A percentile compares a stretch with the other conserved stretches of the same genome.
phyloP scores from a whole-genome alignment of 2,329 filamentous ascomycete genomes.

The Dothiorella sarmentorum region DNA sequence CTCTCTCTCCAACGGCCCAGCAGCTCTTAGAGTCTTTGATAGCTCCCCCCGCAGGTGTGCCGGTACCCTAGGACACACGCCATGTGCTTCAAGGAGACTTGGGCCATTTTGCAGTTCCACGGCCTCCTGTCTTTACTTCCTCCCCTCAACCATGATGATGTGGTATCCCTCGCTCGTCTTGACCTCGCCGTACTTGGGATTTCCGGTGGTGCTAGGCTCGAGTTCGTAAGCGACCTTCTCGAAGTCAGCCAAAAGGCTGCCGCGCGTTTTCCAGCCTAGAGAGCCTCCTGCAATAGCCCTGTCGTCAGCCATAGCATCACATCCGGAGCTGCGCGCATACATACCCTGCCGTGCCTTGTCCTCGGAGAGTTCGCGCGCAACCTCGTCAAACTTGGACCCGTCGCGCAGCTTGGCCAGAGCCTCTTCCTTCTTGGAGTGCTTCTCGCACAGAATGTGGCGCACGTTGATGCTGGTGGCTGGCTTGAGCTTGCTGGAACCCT shows the following conservation, averaged over 20 bases:
- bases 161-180: slow-evolving; percentile 78
- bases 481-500: slow-evolving; percentile 52
- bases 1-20: too few relatives aligned
- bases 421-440: slow-evolving; percentile 74
- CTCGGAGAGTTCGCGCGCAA: slow-evolving; percentile 69
- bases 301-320: not conserved
- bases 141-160: slow-evolving; percentile 72
- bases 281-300: slow-evolving; percentile 54
- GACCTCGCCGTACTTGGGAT: slow-evolving; percentile 64
- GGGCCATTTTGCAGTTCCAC: too few relatives aligned
- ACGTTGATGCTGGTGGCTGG: slow-evolving; percentile 68
- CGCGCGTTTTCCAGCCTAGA: slow-evolving; percentile 70
- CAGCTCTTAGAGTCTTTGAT: too few relatives aligned
- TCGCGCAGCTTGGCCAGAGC: slow-evolving; percentile 65
- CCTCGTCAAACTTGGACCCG: slow-evolving; percentile 70
- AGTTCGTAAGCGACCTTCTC: slow-evolving; percentile 70
- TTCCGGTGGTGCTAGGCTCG: slow-evolving; percentile 61
- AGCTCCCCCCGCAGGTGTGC: too few relatives aligned
- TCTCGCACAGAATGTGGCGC: slow-evolving; percentile 73
- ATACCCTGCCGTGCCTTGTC: slow-evolving; percentile 67
- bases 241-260: slow-evolving; percentile 64
- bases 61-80: too few relatives aligned
- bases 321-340: slow-evolving; percentile 14
- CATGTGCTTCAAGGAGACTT: too few relatives aligned
- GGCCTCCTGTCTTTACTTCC: slow-evolving; percentile 47